phyloP scores from a whole-genome alignment of 495 filamentous ascomycete genomes.

The Hypomontagnella monticulosa region DNA sequence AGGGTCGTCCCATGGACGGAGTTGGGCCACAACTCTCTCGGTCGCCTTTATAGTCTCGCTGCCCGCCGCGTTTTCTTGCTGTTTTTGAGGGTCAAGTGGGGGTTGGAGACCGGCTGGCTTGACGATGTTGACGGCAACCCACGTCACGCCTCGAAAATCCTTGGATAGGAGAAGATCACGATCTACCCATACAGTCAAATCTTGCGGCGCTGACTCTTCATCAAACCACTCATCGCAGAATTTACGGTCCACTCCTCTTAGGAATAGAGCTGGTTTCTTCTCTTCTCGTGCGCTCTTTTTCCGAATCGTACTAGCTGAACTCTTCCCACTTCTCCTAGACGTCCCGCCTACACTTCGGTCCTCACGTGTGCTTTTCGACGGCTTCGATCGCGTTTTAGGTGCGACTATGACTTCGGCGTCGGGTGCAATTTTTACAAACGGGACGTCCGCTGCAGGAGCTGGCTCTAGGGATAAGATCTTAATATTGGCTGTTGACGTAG shows the following conservation, averaged over 20 bases:
- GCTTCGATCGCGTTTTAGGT: conserved; percentile 73
- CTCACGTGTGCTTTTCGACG: conserved; percentile 58
- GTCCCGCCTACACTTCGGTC: conserved; percentile 76
- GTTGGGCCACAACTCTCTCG: conserved; percentile 76
- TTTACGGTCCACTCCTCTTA: conserved; percentile 78
- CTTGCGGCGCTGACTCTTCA: conserved; percentile 63
- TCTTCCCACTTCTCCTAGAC: conserved; percentile 77
- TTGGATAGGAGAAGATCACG: conserved; percentile 73
- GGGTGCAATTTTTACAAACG: conserved; percentile 90
- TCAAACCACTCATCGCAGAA: conserved; percentile 79
- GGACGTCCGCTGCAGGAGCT: conserved; percentile 69
- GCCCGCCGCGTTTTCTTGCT: conserved; percentile 67
- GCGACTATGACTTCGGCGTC: conserved; percentile 97
- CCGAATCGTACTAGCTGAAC: conserved; percentile 72
- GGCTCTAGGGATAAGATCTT: conserved; percentile 81
- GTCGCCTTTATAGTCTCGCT: conserved; percentile 65
- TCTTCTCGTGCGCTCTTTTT: conserved; percentile 69
- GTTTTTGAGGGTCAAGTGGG: conserved; percentile 77
- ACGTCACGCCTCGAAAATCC: conserved; percentile 75
- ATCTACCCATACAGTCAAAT: conserved; percentile 85
- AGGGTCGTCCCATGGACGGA: conserved; percentile 84
- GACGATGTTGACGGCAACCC: conserved; percentile 78
- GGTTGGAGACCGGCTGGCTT: conserved; percentile 81
- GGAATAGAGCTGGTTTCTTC: conserved; percentile 70
- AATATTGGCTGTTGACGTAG: conserved; percentile 94